phyloP scores from a whole-genome alignment of 202 grass and related monocot species.

The Saccharum hybrid region DNA sequence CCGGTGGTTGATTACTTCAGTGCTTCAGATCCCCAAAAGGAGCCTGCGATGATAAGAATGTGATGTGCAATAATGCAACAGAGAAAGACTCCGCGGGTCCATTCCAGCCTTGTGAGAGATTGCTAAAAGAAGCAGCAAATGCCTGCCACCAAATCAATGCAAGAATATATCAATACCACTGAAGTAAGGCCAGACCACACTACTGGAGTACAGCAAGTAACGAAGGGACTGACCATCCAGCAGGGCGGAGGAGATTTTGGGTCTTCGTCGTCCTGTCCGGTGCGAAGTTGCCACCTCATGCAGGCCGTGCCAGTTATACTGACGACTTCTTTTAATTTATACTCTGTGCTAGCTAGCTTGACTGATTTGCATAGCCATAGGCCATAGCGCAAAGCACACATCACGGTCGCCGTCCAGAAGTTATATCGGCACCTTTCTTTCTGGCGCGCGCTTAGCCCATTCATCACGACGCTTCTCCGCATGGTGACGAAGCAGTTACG shows the following conservation, averaged over 20 bases:
- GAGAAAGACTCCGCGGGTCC: not conserved
- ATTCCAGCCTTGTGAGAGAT: not conserved
- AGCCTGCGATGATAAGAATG: not conserved
- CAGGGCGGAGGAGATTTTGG: not conserved
- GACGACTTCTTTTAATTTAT: no score
- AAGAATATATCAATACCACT: no score
- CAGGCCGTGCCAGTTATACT: no score
- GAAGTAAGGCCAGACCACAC: not conserved
- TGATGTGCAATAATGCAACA: not conserved
- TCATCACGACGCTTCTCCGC: slow-evolving; percentile 8
- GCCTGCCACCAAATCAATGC: not conserved
- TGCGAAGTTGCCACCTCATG: not conserved
- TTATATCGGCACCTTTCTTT: not conserved
- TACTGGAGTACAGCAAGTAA: no score
- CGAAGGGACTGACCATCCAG: not conserved
- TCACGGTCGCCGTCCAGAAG: not conserved
- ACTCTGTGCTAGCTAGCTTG: not conserved
- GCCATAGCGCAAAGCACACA: not conserved
- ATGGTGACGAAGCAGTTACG: not conserved
- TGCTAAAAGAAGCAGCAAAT: not conserved
- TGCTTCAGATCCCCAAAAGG: not conserved
- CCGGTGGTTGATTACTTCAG: not conserved
- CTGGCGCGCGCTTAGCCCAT: not conserved
- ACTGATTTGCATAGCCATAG: not conserved
- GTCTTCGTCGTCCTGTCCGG: not conserved